These are phyloP conservation scores for Cytospora chrysosperma DNA, from an alignment of 2,329 filamentous ascomycete genomes.

Conservation along the genomic window DNA sequence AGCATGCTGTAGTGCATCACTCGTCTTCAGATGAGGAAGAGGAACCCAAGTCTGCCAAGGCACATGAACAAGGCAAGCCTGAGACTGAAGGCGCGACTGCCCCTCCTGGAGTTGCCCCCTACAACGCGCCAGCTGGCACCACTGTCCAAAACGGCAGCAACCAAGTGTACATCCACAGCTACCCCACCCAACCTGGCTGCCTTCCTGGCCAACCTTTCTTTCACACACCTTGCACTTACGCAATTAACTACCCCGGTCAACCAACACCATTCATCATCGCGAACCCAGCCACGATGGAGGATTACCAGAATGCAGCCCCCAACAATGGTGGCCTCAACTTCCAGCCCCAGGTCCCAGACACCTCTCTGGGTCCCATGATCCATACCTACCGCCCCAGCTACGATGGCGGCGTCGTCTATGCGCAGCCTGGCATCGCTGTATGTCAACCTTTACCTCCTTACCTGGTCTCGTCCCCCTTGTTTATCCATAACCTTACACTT, in stretches of 20 bases:
- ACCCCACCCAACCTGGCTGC: neutral
- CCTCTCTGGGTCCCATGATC: constrained; percentile 52
- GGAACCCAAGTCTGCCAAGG: neutral
- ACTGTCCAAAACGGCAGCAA: constrained; percentile 22
- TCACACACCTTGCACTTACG: neutral
- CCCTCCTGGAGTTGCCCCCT: constrained; percentile 1
- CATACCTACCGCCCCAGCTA: constrained; percentile 57
- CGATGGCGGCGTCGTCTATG: constrained; percentile 35
- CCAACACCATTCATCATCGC: neutral
- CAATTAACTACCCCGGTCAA: constrained; percentile 9
- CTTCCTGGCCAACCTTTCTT: constrained; percentile 5
- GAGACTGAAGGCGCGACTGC: neutral
- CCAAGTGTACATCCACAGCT: constrained; percentile 24
- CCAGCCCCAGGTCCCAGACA: constrained; percentile 59
- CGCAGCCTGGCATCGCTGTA: constrained; percentile 21
- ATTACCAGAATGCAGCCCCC: constrained; percentile 45
- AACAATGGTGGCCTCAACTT: constrained; percentile 49
- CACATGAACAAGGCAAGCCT: neutral
- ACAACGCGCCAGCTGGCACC: constrained; percentile 13
- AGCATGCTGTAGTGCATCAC: neutral
- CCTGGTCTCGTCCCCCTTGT: constrained; percentile 31
- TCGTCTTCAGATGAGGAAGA: neutral
- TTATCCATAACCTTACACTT: constrained; percentile 29
- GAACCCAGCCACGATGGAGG: constrained; percentile 31
- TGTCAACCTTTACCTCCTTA: constrained; percentile 28